Base-by-base conservation (phyloP, 768 basidiomycete genomes). In the Auricularia auricula-judae region DNA sequence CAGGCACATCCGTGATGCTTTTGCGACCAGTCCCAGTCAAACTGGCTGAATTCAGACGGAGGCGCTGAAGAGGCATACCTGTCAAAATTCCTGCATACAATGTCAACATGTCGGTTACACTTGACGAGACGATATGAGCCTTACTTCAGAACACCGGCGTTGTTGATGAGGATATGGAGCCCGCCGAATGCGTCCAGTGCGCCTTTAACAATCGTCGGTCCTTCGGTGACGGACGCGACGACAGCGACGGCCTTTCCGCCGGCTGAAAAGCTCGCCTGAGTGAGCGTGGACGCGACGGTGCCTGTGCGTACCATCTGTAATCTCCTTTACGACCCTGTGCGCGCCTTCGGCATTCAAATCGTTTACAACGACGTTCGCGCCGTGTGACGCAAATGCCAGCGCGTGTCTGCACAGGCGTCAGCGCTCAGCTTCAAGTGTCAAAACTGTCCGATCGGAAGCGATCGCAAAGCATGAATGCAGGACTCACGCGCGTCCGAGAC, bases 1-100 rank as follows among this genome's bases (percentile, higher is more conserved):
- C 95, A 0, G 91, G 80, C 93, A 99, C 96, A 76, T 94, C 96
- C 81, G 91, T 96, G 82, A 99, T 95, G 21, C 91, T 93, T 94
- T 51, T 95, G 82, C 61, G 29, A 29, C 29, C 29, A 29, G 12
- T 42, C 39, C 8, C 7, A 14, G 39, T 14, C 7, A 42, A 14
- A 14, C 12, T 14, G 12, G 7, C 12, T 42, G 29, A 29, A 29
- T 2, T 29, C 29, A 29, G 29, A 29, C 29, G 29, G 29, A 29
- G 29, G 29, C 29, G 29, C 29, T 29, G 29, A 29, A 29, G 29
- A 29, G 2, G 29, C 29, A 29, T 29, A 29, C 53, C 21, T 65
- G 36, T 7, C 60, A 39, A 53, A 39, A 14, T 42, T 42, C 39
- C 39, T 42, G 39, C 39, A 42, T 42, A 14, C 39, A 7, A 42